Conservation (phyloP, 2,329 filamentous ascomycete genomes). For the Scortechinia acanthostroma region DNA sequence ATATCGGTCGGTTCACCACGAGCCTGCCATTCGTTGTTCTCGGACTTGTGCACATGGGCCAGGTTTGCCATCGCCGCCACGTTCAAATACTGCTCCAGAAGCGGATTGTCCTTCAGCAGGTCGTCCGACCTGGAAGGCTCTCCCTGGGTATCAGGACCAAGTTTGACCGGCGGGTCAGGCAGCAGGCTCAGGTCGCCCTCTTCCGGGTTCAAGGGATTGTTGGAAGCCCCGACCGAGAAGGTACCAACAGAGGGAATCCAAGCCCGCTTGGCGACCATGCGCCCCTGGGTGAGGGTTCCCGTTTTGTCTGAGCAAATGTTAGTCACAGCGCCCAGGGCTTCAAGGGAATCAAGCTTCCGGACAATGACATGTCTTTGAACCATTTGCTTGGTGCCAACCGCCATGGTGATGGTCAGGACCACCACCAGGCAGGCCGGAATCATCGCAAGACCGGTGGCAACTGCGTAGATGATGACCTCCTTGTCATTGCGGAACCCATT, state of each 20-base stretch:
- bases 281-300: conserved; percentile 40
- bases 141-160: conserved; percentile 13
- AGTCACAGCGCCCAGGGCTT: conserved; percentile 46
- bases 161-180: conserved; percentile 15
- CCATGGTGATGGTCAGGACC: conserved; percentile 59
- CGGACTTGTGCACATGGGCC: conserved; percentile 46
- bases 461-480: conserved; percentile 53
- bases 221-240: conserved; percentile 39
- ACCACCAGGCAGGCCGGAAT: conserved; percentile 55
- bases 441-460: conserved; percentile 47
- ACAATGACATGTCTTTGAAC: conserved; percentile 47
- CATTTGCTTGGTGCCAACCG: conserved; percentile 48
- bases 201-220: conserved; percentile 40
- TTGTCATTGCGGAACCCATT: conserved; percentile 39
- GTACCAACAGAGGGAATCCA: conserved; percentile 43
- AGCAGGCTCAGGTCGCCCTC: conserved; percentile 29
- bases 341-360: conserved; percentile 43
- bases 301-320: conserved; percentile 49
- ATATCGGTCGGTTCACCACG: conserved; percentile 67
- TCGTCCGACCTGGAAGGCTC: conserved; percentile 16
- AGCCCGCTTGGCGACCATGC: conserved; percentile 46
- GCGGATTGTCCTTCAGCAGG: conserved; percentile 33
- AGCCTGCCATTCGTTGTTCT: conserved; percentile 45
- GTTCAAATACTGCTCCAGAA: conserved; percentile 47
- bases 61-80: conserved; percentile 61